Percentiles rank a stretch among this genome's conserved stretches.
Conservation (phyloP, 1,284 basidiomycete species). For the Exobasidium rhododendri region DNA sequence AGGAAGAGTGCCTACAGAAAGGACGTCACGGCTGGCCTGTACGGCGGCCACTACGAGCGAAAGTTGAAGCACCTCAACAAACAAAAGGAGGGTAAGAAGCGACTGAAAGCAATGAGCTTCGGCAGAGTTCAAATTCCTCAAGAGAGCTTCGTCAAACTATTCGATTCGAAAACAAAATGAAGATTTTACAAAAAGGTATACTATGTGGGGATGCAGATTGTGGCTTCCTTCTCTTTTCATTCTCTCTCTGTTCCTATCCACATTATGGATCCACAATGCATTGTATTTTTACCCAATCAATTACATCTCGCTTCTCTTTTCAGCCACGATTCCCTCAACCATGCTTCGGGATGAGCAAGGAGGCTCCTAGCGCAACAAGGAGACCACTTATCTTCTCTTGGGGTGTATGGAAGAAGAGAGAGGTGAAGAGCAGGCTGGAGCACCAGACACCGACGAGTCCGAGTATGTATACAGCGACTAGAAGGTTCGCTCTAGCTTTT, state of each 20-base stretch:
- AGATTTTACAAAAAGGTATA: background rate
- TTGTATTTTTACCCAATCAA: background rate
- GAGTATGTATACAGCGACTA: conserved; percentile 30
- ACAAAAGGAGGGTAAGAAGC: conserved; percentile 52
- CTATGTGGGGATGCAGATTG: too few species aligned
- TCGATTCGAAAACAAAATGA: conserved; percentile 19
- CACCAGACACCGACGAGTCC: conserved; percentile 68
- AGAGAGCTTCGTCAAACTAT: conserved; percentile 26
- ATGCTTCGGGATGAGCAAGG: conserved; percentile 38
- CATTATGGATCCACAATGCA: too few species aligned
- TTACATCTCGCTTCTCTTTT: background rate
- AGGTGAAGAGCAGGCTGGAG: conserved; percentile 74
- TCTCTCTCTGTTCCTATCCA: background rate
- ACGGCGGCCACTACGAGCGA: conserved; percentile 62
- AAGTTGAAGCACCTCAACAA: conserved; percentile 49
- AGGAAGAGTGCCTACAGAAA: conserved; percentile 59
- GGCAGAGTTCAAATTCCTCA: conserved; percentile 47
- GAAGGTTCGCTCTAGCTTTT: conserved; percentile 16
- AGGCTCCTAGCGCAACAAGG: conserved; percentile 35
- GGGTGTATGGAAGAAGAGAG: conserved; percentile 85
- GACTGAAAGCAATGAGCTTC: conserved; percentile 43
- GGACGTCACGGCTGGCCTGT: conserved; percentile 90
- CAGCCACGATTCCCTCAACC: conserved; percentile 1
- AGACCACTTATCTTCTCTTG: conserved; percentile 82
- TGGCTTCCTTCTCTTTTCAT: background rate